Conservation (phyloP, 768 basidiomycete species). For the Jaapia argillacea region DNA sequence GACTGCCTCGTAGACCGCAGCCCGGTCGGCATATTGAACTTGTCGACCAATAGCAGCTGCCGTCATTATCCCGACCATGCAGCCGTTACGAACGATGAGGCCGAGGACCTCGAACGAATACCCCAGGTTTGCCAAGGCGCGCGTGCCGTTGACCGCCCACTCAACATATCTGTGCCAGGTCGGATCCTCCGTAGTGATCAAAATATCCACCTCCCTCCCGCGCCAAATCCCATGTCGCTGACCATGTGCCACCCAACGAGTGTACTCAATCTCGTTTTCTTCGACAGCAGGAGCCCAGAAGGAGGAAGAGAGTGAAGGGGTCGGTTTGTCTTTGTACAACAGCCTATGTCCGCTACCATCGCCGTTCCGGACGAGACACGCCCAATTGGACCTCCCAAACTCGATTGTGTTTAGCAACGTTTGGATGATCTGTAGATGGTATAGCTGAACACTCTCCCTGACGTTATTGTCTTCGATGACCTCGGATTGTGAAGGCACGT, state of each 20-base stretch:
- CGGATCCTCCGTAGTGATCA: background rate
- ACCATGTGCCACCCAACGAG: constrained; percentile 9
- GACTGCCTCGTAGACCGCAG: constrained; percentile 19
- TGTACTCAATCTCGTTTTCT: constrained; percentile 20
- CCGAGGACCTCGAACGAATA: constrained; percentile 20
- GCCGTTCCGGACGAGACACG: constrained; percentile 22
- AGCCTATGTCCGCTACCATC: background rate
- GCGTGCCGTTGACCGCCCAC: background rate
- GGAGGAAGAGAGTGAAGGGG: constrained; percentile 17
- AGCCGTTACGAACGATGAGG: constrained; percentile 17
- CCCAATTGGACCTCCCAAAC: constrained; percentile 22
- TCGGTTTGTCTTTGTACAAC: background rate
- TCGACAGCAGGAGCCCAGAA: constrained; percentile 12
- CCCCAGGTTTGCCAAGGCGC: constrained; percentile 6
- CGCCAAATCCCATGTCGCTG: background rate
- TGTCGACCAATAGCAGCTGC: constrained; percentile 19
- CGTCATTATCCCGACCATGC: constrained; percentile 20
- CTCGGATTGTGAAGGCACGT: background rate
- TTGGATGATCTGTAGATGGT: constrained; percentile 18
- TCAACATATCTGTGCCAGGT: background rate
- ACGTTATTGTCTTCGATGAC: background rate
- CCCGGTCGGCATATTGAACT: constrained; percentile 12
- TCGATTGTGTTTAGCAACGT: constrained; percentile 21
- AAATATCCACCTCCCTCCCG: background rate
- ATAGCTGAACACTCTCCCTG: background rate